Evolutionary conservation across 495 filamentous ascomycete species (phyloP).

Genomic region (Lepraria neglecta): DNA sequence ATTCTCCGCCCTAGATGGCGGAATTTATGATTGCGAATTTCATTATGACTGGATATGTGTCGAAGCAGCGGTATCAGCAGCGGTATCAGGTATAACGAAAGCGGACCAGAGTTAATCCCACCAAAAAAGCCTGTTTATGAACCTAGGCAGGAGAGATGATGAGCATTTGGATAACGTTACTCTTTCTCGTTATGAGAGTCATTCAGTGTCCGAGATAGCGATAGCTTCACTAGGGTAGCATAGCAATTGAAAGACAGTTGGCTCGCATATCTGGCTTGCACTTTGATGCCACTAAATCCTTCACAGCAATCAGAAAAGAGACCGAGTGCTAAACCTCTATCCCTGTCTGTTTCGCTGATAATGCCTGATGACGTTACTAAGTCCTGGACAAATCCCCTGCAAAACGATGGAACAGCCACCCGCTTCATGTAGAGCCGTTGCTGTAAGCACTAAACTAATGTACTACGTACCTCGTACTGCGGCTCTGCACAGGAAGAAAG

Average conservation of each 20-base stretch:
- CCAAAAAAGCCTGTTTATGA: conserved; percentile 26
- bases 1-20: conserved; percentile 9
- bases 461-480: background rate
- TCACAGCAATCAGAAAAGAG: no score
- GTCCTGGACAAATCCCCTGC: background rate
- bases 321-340: no score
- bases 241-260: conserved; percentile 18
- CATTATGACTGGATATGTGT: conserved; percentile 22
- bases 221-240: conserved; percentile 16
- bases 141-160: conserved; percentile 16
- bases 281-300: background rate
- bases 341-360: no score
- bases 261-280: conserved; percentile 10
- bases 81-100: conserved; percentile 19
- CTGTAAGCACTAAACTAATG: background rate
- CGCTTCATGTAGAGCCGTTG: conserved; percentile 4
- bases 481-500: background rate
- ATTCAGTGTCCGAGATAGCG: conserved; percentile 10
- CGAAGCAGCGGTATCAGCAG: conserved; percentile 23
- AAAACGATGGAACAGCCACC: conserved; percentile 9
- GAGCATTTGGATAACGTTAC: conserved; percentile 8
- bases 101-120: conserved; percentile 16
- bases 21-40: conserved; percentile 25
- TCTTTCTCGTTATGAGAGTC: conserved; percentile 10
- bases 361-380: no score